phyloP scores from a whole-genome alignment of 2,329 filamentous ascomycete genomes.

The Elsinoe fawcettii region DNA sequence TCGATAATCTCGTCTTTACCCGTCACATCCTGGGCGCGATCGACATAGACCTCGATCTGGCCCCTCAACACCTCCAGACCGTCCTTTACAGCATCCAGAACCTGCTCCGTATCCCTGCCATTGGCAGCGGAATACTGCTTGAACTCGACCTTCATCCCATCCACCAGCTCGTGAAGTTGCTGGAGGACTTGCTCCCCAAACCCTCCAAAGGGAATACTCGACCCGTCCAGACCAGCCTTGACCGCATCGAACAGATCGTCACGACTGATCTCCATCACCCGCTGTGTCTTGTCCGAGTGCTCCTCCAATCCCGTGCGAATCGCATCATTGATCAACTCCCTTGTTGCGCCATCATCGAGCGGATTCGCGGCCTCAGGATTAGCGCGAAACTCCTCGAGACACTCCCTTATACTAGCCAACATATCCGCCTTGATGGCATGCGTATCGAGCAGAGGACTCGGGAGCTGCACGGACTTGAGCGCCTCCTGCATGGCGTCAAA shows the following conservation, averaged over 20 bases:
- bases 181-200: constrained; percentile 54
- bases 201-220: constrained; percentile 43
- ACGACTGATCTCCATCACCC: constrained; percentile 40
- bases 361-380: constrained; percentile 21
- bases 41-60: constrained; percentile 76
- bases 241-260: constrained; percentile 54
- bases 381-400: constrained; percentile 68
- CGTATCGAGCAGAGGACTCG: constrained; percentile 61
- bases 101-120: constrained; percentile 76
- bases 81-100: constrained; percentile 79
- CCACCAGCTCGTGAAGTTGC: constrained; percentile 51
- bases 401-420: constrained; percentile 74
- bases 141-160: constrained; percentile 56
- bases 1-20: constrained; percentile 74
- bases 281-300: constrained; percentile 32
- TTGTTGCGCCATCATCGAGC: constrained; percentile 40
- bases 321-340: constrained; percentile 49
- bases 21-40: constrained; percentile 59
- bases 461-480: constrained; percentile 70
- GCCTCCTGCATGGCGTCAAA: constrained; percentile 79
- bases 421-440: constrained; percentile 74
- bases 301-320: constrained; percentile 52
- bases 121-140: constrained; percentile 74
- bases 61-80: constrained; percentile 71
- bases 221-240: constrained; percentile 48